phyloP scores from a whole-genome alignment of 495 filamentous ascomycete species.

The Annulohypoxylon bovei region DNA sequence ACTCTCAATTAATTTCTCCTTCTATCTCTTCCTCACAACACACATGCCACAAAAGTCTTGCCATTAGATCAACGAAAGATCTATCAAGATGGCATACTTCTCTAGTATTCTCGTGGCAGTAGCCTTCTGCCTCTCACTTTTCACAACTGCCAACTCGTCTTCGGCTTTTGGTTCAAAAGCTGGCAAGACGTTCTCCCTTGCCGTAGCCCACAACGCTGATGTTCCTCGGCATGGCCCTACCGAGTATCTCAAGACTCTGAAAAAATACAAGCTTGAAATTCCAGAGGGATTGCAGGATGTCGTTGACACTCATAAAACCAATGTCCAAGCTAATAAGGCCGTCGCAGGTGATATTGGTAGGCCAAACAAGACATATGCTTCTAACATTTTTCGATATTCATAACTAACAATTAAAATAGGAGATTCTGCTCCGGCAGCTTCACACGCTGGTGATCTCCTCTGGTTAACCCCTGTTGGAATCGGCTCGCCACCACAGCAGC shows the following conservation, averaged over 20 bases:
- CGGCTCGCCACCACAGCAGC: slow-evolving; percentile 73
- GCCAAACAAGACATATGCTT: neutral
- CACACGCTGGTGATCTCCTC: slow-evolving; percentile 61
- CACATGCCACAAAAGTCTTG: neutral
- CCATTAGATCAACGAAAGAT: slow-evolving; percentile 4
- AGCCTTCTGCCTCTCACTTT: slow-evolving; percentile 31
- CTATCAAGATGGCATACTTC: slow-evolving; percentile 29
- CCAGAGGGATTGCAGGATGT: slow-evolving; percentile 42
- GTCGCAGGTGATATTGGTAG: slow-evolving; percentile 24
- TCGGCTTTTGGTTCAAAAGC: slow-evolving; percentile 3
- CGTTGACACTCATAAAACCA: slow-evolving; percentile 41
- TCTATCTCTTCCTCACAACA: neutral
- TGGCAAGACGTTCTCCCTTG: slow-evolving; percentile 42
- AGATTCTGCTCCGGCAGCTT: slow-evolving; percentile 26
- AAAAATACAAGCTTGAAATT: slow-evolving; percentile 44
- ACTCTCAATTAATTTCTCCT: neutral
- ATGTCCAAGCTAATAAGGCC: slow-evolving; percentile 20
- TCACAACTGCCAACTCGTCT: slow-evolving; percentile 19
- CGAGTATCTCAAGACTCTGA: slow-evolving; percentile 45
- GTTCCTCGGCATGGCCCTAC: slow-evolving; percentile 42
- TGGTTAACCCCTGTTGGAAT: slow-evolving; percentile 73
- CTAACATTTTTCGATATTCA: neutral
- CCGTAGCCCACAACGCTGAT: slow-evolving; percentile 37
- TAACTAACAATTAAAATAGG: slow-evolving; percentile 29
- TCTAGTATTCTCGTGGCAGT: slow-evolving; percentile 30